Conservation (phyloP, 257 asterid genomes). For the Nicotiana obtusifolia region DNA sequence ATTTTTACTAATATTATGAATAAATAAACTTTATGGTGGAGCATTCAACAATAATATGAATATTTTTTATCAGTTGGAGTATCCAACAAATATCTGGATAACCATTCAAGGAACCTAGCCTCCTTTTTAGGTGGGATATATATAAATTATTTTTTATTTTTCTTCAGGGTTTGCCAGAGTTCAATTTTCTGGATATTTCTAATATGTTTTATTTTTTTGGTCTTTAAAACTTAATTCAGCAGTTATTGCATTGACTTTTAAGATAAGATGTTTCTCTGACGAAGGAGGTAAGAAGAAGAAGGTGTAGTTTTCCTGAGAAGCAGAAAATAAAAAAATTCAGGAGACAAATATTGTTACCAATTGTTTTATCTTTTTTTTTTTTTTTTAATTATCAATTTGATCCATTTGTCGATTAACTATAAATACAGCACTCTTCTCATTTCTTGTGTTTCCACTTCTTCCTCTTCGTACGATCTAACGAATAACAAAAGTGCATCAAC, state of each 20-base stretch:
- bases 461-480: too few relatives aligned
- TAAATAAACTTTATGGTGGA: not conserved
- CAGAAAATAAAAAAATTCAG: too few relatives aligned
- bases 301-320: too few relatives aligned
- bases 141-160: not conserved
- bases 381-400: too few relatives aligned
- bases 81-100: not conserved
- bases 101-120: not conserved
- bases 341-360: too few relatives aligned
- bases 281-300: too few relatives aligned
- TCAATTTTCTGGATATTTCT: not conserved
- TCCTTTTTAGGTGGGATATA: not conserved
- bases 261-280: too few relatives aligned
- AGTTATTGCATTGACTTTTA: not conserved
- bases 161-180: not conserved
- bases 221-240: not conserved
- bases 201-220: not conserved
- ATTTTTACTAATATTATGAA: not conserved
- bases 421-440: too few relatives aligned
- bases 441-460: too few relatives aligned
- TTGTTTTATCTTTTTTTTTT: too few relatives aligned
- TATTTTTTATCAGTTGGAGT: not conserved
- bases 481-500: too few relatives aligned
- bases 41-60: not conserved
- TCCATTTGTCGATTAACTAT: too few relatives aligned